Evolutionary conservation across 495 filamentous ascomycete species (phyloP), one percentile per base, ranked within the genome.

Genomic region (Apodospora peruviana): DNA sequence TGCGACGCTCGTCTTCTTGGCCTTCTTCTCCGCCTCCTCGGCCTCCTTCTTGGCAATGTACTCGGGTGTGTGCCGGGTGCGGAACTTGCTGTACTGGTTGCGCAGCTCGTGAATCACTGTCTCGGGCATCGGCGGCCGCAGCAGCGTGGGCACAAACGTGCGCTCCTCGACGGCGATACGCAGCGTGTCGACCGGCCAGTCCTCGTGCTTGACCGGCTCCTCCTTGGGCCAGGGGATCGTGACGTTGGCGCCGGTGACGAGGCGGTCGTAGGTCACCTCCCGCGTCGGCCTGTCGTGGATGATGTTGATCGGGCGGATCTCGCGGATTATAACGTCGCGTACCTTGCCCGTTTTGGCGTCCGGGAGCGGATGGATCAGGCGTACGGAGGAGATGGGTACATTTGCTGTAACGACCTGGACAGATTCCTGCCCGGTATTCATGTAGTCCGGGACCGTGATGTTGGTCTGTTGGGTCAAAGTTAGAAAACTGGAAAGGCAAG

Each of bases 101-200:
- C 93, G 77, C 62, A 96, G 74, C 74, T 97, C 91, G 64, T 96
- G 87, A 53, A 97, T 77, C 25, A 96, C 79, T 21, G 61, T 71
- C 39, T 70, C 64, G 21, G 93, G 89, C 75, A 96, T 86, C n/a
- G 91, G 91, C 16, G 86, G 75, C 11, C 73, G 63, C 2, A 87
- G 69, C 11, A 96, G 66, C 12, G 83, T 86, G 0, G 91, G 90
- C 10, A 81, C 67, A 69, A 84, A 96, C 8, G 87, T 91, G 45
- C 63, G 70, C 14, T 79, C 75, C 52, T 95, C 88, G 46, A 88
- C 86, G 45, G 86, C 80, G 62, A 83, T 78, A 43, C 87, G 82
- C 35, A 83, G 62, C 1, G 91, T 95, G 69, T 96, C 91, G 59
- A 25, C 62, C 0, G 70, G 62, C 52, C 81, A 56, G 52, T 87